A percentile compares a stretch with the other conserved stretches of the same genome.
phyloP scores from a whole-genome alignment of 441 rosid species.

The Euphorbia schlechtendalii region DNA sequence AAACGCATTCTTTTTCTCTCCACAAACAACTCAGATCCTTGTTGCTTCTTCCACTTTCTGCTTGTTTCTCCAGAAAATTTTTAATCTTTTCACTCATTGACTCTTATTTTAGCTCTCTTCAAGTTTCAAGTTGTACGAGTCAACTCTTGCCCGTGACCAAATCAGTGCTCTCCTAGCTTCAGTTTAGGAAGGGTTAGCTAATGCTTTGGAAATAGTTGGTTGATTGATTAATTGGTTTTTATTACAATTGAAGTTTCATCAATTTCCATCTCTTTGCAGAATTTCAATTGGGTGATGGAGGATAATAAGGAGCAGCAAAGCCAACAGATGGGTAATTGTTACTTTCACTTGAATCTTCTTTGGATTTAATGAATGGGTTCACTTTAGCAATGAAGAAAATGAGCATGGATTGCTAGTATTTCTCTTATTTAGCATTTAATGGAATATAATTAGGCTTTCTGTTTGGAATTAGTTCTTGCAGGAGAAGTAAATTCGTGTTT shows the following conservation, averaged over 20 bases:
- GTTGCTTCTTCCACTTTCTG: neutral
- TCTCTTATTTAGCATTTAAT: neutral
- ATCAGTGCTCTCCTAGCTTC: neutral
- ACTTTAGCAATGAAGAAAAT: neutral
- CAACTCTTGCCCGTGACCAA: neutral
- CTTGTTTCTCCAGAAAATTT: slow-evolving; percentile 7
- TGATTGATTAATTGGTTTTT: neutral
- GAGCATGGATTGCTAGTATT: slow-evolving; percentile 5
- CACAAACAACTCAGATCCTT: neutral
- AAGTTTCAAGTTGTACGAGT: neutral
- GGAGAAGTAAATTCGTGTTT: too few species aligned
- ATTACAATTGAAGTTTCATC: neutral
- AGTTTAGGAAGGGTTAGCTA: neutral
- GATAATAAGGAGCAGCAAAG: slow-evolving; percentile 40
- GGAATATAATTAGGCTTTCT: neutral
- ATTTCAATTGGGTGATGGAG: slow-evolving; percentile 40
- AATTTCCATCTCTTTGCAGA: neutral
- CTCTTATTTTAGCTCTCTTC: neutral
- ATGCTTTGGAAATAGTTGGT: neutral
- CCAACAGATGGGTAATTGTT: slow-evolving; percentile 35
- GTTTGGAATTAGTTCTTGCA: neutral
- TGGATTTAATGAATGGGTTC: neutral
- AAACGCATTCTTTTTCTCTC: neutral
- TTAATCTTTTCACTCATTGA: neutral
- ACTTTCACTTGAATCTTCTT: neutral